These are phyloP conservation scores for Luffa acutangula DNA, from an alignment of 306 rosid genomes.

Conservation along the genomic window DNA sequence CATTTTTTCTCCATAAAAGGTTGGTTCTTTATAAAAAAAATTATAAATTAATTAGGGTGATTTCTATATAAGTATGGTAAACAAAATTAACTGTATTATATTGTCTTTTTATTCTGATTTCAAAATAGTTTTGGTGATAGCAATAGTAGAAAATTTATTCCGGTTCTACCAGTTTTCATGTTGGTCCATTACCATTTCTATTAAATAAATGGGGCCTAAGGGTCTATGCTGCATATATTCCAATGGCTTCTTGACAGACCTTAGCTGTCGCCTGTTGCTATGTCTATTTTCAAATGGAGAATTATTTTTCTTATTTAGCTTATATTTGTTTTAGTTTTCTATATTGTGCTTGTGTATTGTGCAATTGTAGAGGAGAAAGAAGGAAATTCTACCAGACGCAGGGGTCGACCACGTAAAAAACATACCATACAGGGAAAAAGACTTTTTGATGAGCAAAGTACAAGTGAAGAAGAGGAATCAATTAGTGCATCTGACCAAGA, in stretches of 20 bases:
- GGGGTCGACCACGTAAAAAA: conserved; percentile 89
- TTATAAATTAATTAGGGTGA: background rate
- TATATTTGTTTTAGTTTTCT: background rate
- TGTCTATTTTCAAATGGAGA: background rate
- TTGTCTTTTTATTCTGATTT: background rate
- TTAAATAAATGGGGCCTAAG: background rate
- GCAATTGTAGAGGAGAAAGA: conserved; percentile 73
- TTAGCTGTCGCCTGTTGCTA: background rate
- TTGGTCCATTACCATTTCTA: background rate
- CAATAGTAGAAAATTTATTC: background rate
- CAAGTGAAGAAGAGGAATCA: conserved; percentile 87
- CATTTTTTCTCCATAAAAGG: no score
- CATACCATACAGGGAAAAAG: conserved; percentile 56
- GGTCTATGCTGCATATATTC: background rate
- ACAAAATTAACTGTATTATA: background rate
- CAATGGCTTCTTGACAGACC: background rate
- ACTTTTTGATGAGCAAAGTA: conserved; percentile 74
- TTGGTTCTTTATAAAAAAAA: no score
- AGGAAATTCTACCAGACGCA: conserved; percentile 47
- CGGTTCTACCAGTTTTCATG: background rate
- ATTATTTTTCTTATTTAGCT: background rate
- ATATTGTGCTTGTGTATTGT: conserved; percentile 3
- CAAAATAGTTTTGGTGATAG: background rate
- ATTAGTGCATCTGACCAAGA: conserved; percentile 76
- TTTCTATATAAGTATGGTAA: background rate